Base-by-base conservation (phyloP, 2,329 filamentous ascomycete species). In the Macrophomina tecta region DNA sequence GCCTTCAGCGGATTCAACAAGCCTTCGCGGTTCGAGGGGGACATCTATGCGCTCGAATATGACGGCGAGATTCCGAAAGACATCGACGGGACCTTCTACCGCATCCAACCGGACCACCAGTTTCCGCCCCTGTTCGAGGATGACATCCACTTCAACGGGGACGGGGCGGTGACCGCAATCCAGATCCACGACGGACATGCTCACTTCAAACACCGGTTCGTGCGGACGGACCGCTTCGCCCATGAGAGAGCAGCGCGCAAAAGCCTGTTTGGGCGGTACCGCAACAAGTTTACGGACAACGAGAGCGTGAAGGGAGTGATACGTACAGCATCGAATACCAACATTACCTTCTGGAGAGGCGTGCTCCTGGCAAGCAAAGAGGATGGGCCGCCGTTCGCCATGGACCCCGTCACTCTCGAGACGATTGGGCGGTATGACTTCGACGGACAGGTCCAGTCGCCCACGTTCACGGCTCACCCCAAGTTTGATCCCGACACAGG, bases 251-350 rank as follows among this genome's bases (percentile, higher is more conserved):
- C 73, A 45, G 80, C 79, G 1, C 65, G 76, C 14, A 76, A 72
- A 42, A 73, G 76, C 1, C 72, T 88, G 14, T 86, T 88, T 63
- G 86, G 86, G 0, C 78, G 82, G 49, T 88, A 88, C 69, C 78
- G 86, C 18, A 88, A 89, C 71, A 84, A 84, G 0, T 86, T 81
- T 69, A 87, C 85, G 7, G 84, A 87, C 71, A 83, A 83, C 61
- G 84, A 86, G 73, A 82, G 80, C 68, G 85, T 87, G 5, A 82
- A 82, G 60, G 84, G 84, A 1, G 82, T 86, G 5, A 84, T 88
- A 48, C 77, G 85, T 28, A 87, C 85, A 0, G 85, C 85, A 0
- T 81, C 83, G 3, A 89, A 89, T 69, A 89, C 86, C 1, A 89
- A 89, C 66, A 77, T 89, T n/a, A 78, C 85, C 1, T 86, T 84